A percentile compares a stretch with the other conserved stretches of the same genome.
phyloP scores from a whole-genome alignment of 2,329 filamentous ascomycete genomes.

The Pyrenochaeta sp. region DNA sequence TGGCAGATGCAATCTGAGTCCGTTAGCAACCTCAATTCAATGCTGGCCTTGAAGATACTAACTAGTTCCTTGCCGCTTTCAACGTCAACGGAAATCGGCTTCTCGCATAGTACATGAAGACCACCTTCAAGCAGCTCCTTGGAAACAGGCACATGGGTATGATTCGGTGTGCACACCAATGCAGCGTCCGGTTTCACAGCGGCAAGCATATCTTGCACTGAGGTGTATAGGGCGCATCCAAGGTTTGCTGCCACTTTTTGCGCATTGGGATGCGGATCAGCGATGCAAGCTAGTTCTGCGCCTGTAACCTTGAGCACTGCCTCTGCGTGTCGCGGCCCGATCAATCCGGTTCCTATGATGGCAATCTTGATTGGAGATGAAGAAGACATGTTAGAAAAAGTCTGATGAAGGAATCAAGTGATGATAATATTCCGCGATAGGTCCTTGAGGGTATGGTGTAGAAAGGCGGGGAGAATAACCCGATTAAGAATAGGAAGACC shows the following conservation, averaged over 20 bases:
- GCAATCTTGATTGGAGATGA: slow-evolving; percentile 48
- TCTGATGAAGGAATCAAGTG: too few species aligned
- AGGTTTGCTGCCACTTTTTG: slow-evolving; percentile 46
- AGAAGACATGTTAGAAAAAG: too few species aligned
- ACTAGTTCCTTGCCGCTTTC: slow-evolving; percentile 45
- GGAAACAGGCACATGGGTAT: slow-evolving; percentile 62
- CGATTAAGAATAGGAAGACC: too few species aligned
- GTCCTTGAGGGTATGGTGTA: too few species aligned
- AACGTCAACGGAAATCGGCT: slow-evolving; percentile 60
- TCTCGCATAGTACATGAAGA: slow-evolving; percentile 65
- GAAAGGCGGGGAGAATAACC: too few species aligned
- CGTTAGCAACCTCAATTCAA: not conserved
- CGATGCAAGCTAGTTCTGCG: slow-evolving; percentile 54
- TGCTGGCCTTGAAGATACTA: not conserved
- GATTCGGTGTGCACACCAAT: slow-evolving; percentile 67
- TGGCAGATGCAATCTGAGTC: slow-evolving; percentile 27
- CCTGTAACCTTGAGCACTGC: slow-evolving; percentile 50
- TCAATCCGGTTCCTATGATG: slow-evolving; percentile 58
- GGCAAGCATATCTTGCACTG: slow-evolving; percentile 55
- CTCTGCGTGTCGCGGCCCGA: slow-evolving; percentile 60
- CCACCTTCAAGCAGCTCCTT: slow-evolving; percentile 57
- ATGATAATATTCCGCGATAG: too few species aligned
- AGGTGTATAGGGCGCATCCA: slow-evolving; percentile 49
- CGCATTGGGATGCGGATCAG: slow-evolving; percentile 55
- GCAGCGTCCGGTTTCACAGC: slow-evolving; percentile 59